These are phyloP conservation scores for Aspergillus intermedius DNA, from an alignment of 2,329 filamentous ascomycete species.

Conservation along the genomic window DNA sequence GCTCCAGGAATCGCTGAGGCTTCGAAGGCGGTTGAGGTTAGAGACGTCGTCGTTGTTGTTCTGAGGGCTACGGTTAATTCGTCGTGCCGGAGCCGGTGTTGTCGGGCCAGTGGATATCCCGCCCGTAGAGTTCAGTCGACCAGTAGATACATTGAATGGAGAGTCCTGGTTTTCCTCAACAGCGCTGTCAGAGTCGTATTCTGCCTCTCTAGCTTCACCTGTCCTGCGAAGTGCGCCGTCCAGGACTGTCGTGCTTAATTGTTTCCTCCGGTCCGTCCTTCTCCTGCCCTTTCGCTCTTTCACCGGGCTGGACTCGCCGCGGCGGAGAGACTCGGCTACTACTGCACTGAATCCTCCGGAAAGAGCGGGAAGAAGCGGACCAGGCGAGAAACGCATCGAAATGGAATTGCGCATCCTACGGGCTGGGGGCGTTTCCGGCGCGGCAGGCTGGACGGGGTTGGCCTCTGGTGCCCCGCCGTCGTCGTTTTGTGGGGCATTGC, in stretches of 20 bases:
- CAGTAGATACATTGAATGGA: slow-evolving; percentile 16
- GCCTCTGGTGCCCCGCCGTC: slow-evolving; percentile 7
- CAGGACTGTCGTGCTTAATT: slow-evolving; percentile 19
- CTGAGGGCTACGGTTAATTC: slow-evolving; percentile 3
- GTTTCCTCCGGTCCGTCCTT: slow-evolving; percentile 22
- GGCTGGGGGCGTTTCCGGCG: slow-evolving; percentile 32
- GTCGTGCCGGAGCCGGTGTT: slow-evolving; percentile 16
- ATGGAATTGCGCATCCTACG: slow-evolving; percentile 42
- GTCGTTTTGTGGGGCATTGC: slow-evolving; percentile 10
- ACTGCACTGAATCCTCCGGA: slow-evolving; percentile 56
- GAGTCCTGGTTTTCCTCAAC: slow-evolving; percentile 10
- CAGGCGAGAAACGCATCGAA: slow-evolving; percentile 48
- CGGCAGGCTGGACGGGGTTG: slow-evolving; percentile 12
- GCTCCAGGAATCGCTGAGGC: slow-evolving; percentile 33
- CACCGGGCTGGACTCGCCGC: slow-evolving; percentile 43
- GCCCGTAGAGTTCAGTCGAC: slow-evolving; percentile 23
- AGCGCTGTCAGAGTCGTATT: slow-evolving; percentile 14
- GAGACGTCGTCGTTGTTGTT: slow-evolving; percentile 13
- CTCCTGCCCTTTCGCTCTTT: slow-evolving; percentile 25
- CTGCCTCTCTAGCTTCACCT: slow-evolving; percentile 10
- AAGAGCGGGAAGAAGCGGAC: slow-evolving; percentile 55
- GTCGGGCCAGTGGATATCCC: slow-evolving; percentile 11
- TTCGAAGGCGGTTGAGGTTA: slow-evolving; percentile 23
- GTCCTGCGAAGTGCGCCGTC: slow-evolving; percentile 15
- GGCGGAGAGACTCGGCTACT: slow-evolving; percentile 59